These are phyloP conservation scores for Umbelopsis sp. DNA, from an alignment of 192 early-diverging fungal species.

Conservation along the genomic window DNA sequence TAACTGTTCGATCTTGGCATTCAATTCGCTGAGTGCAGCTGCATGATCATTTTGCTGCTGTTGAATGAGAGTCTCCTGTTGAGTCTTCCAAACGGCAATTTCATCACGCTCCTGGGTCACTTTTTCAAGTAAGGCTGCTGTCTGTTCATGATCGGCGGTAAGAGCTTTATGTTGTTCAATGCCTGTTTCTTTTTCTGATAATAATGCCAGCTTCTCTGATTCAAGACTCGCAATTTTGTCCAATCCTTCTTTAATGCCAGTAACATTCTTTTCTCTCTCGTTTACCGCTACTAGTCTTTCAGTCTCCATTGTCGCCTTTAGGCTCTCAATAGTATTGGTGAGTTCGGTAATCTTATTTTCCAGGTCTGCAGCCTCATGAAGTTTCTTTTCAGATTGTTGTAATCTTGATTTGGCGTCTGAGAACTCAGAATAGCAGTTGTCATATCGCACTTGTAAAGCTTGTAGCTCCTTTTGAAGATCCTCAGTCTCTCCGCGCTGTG, in stretches of 20 bases:
- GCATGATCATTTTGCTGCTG: not conserved
- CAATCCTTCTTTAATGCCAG: not conserved
- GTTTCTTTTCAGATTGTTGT: not conserved
- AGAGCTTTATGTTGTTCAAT: not conserved
- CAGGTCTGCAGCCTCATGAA: not conserved
- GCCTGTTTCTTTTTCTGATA: not conserved
- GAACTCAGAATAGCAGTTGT: not conserved
- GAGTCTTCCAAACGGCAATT: not conserved
- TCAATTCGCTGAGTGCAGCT: not conserved
- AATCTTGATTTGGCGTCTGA: not conserved
- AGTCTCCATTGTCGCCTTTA: not conserved
- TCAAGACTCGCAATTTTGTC: not conserved
- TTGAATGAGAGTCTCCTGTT: not conserved
- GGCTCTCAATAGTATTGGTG: not conserved
- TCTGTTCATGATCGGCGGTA: not conserved
- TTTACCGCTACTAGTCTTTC: not conserved
- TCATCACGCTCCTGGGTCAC: conserved; percentile 1
- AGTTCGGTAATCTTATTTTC: not conserved
- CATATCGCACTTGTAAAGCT: not conserved
- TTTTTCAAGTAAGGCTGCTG: not conserved
- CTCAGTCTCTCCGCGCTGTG: not conserved
- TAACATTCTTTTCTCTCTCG: not conserved
- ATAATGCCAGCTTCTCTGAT: not conserved
- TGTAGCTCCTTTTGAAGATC: no score
- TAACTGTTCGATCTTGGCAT: not conserved